Base-by-base conservation (phyloP, 2,329 filamentous ascomycete species). In the Bipolaris oryzae region DNA sequence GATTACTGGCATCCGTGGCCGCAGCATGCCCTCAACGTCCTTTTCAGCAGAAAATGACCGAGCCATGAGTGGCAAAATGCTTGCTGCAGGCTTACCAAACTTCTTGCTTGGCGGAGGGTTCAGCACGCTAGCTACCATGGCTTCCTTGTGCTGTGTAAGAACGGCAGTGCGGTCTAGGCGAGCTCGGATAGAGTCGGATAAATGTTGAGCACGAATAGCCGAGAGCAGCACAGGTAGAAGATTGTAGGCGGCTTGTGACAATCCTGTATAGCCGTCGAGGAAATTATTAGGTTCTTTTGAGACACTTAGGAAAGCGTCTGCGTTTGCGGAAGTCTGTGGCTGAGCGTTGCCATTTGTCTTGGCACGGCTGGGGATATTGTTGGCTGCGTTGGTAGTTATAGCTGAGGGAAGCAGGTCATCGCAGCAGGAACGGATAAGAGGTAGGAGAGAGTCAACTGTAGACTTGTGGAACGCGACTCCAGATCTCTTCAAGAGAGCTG, bases 141-240 rank as follows among this genome's bases (percentile, higher is more conserved):
- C 89, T 31, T 87, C 81, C 70, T 87, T 87, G 73, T 88, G 83
- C 57, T 83, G 82, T 5, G 82, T 84, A 20, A 96, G 78, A 53
- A 96, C 89, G 18, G 91, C 89, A 2, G 90, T 91, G 62, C 90
- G 89, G 70, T 97, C 92, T 60, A 96, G 82, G 46, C 91, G 85
- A 10, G 87, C 85, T 50, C 94, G 88, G 18, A 91, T 72, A 1
- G 89, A 85, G 7, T 88, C 85, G n/a, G 89, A 84, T 35, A 96
- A 77, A 70, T 86, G 82, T 47, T 86, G 81, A 53, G 89, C 85
- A 1, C 89, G 87, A 3, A 95, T 76, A 55, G 82, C 81, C 16
- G 82, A 82, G 18, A 96, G 80, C 1, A 91, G 75, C 5, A 80
- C 67, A 4, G 85, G 80, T 11, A 97, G 81, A 15, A 97, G 82